phyloP scores from a whole-genome alignment of 1,284 basidiomycete species.

The Sutorius eximius region DNA sequence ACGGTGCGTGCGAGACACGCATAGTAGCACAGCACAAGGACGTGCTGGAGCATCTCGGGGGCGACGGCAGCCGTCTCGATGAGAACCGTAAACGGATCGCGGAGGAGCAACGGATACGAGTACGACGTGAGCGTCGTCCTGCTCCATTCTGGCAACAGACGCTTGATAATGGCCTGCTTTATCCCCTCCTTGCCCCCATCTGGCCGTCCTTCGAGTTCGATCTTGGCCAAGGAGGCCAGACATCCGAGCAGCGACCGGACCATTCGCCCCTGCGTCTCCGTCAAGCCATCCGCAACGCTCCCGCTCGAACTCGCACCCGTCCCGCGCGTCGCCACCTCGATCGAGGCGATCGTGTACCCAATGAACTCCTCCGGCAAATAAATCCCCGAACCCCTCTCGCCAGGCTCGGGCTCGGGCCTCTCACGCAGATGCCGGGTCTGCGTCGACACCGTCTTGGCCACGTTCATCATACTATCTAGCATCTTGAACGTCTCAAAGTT shows the following conservation, averaged over 20 bases:
- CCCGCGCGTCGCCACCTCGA: conserved; percentile 82
- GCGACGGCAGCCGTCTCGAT: conserved; percentile 87
- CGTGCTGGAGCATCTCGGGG: conserved; percentile 84
- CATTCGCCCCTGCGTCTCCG: conserved; percentile 76
- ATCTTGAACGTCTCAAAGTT: conserved; percentile 66
- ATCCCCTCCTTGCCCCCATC: conserved; percentile 73
- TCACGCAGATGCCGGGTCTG: conserved; percentile 76
- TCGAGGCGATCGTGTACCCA: conserved; percentile 83
- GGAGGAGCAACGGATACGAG: conserved; percentile 76
- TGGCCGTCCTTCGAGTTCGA: conserved; percentile 64
- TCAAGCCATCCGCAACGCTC: conserved; percentile 69
- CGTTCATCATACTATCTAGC: conserved; percentile 74
- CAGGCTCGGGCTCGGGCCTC: conserved; percentile 67
- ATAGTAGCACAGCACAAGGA: conserved; percentile 85
- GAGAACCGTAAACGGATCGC: conserved; percentile 86
- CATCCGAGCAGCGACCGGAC: conserved; percentile 74
- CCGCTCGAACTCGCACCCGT: conserved; percentile 44
- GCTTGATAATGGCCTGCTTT: conserved; percentile 84
- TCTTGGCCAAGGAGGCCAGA: conserved; percentile 64
- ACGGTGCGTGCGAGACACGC: conserved; percentile 84
- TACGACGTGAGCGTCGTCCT: conserved; percentile 73
- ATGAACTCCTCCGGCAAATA: conserved; percentile 89
- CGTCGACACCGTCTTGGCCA: conserved; percentile 67
- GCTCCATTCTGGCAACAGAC: conserved; percentile 88
- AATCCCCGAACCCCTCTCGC: conserved; percentile 73